phyloP scores from a whole-genome alignment of 805 yeast species.

The Ogataea thermomethanolica region DNA sequence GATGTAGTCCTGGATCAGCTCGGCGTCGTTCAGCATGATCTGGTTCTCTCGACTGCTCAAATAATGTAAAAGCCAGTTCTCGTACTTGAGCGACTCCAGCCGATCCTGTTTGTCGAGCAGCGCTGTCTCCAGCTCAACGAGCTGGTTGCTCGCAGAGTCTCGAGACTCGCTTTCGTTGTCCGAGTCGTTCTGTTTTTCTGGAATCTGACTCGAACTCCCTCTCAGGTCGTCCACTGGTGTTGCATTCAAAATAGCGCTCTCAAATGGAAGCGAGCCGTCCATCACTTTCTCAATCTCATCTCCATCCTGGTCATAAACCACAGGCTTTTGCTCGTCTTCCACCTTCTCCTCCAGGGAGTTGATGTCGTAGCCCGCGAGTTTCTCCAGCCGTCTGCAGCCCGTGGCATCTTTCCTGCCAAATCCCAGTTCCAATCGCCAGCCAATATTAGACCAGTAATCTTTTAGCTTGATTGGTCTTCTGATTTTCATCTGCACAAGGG shows the following conservation, averaged over 20 bases:
- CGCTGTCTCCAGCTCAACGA: constrained; percentile 24
- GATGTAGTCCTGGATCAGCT: constrained; percentile 13
- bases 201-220: neutral
- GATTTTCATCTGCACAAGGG: constrained; percentile 4
- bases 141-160: constrained; percentile 13
- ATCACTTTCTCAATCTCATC: constrained; percentile 10
- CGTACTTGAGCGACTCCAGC: constrained; percentile 25
- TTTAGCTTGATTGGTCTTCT: constrained; percentile 11
- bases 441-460: constrained; percentile 21
- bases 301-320: constrained; percentile 6
- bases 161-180: neutral
- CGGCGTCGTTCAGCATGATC: constrained; percentile 18
- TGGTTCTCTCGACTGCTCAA: constrained; percentile 19
- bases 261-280: constrained; percentile 15
- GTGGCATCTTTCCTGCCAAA: constrained; percentile 1
- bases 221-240: constrained; percentile 10
- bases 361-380: constrained; percentile 5
- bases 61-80: constrained; percentile 23
- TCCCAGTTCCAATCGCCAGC: constrained; percentile 13
- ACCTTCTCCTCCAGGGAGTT: constrained; percentile 6
- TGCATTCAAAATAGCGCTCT: constrained; percentile 13
- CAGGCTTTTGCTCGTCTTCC: neutral
- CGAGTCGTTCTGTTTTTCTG: neutral
- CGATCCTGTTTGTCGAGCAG: constrained; percentile 24
- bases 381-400: constrained; percentile 1